Percentiles rank a stretch among this genome's conserved stretches.
phyloP scores from a whole-genome alignment of 2,329 filamentous ascomycete species.

The Zymoseptoria brevis region DNA sequence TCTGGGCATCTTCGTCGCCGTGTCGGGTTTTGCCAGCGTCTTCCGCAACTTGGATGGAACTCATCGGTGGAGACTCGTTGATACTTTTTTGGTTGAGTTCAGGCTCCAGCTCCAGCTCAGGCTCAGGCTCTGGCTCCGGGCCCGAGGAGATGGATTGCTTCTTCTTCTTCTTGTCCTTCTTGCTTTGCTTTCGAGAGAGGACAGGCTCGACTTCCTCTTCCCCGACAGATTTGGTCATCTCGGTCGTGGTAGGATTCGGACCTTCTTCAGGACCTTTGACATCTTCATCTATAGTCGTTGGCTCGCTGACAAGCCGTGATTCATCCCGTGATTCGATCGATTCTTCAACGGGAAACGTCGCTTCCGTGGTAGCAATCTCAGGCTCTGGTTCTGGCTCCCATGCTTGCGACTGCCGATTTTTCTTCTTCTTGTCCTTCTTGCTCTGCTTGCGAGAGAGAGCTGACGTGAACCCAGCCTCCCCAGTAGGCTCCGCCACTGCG shows the following conservation, averaged over 20 bases:
- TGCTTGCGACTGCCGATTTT: conserved; percentile 6
- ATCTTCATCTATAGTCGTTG: not conserved
- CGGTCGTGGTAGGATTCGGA: not conserved
- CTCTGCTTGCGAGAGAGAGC: conserved; percentile 16
- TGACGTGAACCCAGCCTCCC: not conserved
- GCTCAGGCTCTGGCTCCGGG: conserved; percentile 2
- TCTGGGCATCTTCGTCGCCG: not conserved
- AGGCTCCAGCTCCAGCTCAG: not conserved
- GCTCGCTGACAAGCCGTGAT: not conserved
- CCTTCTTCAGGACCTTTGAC: not conserved
- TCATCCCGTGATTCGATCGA: not conserved
- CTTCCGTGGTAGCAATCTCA: not conserved
- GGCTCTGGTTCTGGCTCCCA: conserved; percentile 9
- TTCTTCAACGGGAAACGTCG: not conserved
- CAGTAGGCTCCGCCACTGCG: not conserved
- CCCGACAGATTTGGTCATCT: not conserved
- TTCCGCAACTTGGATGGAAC: not conserved
- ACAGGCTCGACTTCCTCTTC: not conserved
- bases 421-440: conserved; percentile 15
- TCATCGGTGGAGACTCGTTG: not conserved
- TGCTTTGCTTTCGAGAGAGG: conserved; percentile 14
- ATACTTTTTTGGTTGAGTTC: not conserved
- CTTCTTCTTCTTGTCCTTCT: conserved; percentile 28
- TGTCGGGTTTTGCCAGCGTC: not conserved
- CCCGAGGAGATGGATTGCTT: conserved; percentile 2